Percentiles rank a stretch among this genome's conserved stretches.
Evolutionary conservation across 1,284 basidiomycete species (phyloP).

Genomic region (Cryptococcus sp.): DNA sequence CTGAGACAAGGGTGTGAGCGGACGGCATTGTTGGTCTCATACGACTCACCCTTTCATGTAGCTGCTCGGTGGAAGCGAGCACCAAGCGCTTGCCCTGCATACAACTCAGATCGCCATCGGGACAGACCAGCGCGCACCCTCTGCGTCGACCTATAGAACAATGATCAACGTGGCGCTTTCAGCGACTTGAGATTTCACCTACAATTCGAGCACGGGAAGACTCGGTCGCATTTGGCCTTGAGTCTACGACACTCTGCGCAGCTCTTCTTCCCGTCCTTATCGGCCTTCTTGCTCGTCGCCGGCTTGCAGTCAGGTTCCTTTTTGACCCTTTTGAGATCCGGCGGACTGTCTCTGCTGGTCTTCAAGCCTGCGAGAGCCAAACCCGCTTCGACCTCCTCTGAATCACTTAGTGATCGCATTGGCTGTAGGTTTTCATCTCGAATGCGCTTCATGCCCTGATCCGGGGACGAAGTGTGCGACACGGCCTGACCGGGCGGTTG

Average conservation of each 20-base stretch:
- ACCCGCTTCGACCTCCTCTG: constrained; percentile 38
- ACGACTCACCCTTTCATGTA: constrained; percentile 42
- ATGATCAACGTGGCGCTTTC: no score
- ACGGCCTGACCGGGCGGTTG: background rate
- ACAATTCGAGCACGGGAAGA: constrained; percentile 51
- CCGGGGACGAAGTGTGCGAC: background rate
- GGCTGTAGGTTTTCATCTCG: constrained; percentile 3
- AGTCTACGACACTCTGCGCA: constrained; percentile 47
- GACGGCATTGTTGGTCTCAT: background rate
- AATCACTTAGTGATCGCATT: constrained; percentile 12
- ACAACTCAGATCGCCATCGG: constrained; percentile 49
- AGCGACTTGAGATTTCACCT: constrained; percentile 8
- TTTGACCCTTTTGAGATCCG: constrained; percentile 14
- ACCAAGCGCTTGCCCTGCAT: constrained; percentile 51
- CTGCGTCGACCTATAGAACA: constrained; percentile 33
- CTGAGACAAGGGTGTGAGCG: constrained; percentile 6
- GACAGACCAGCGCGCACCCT: constrained; percentile 48
- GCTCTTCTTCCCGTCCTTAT: constrained; percentile 36
- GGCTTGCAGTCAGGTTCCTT: constrained; percentile 18
- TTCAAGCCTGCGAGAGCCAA: constrained; percentile 36
- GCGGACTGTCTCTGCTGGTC: constrained; percentile 14
- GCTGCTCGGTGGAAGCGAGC: constrained; percentile 46
- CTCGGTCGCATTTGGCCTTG: constrained; percentile 49
- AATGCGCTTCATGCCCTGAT: background rate
- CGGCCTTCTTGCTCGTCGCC: constrained; percentile 18